Base-by-base conservation (phyloP, 225 moss, liverwort and hornwort species). In the Physcomitrellopsis africana region DNA sequence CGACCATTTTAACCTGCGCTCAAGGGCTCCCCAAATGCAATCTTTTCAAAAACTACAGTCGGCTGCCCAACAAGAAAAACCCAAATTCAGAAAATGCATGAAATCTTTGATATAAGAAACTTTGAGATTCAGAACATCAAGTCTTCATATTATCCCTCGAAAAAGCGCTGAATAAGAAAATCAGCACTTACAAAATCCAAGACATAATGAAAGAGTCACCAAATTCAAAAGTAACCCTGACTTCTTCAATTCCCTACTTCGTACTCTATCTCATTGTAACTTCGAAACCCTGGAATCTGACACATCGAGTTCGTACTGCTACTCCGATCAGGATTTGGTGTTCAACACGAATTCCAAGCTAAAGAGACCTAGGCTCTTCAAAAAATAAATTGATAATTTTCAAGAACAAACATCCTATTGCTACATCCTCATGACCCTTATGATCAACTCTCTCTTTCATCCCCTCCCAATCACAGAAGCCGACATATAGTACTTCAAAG, bases 1-100 rank as follows among this genome's bases (percentile, higher is more conserved):
- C 73, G 51, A 81, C 88, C 88, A 88, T 88, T 69, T 75, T 85
- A 46, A 18, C 55, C 19, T 17, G 22, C 72, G 57, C 52, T 72
- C 23, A 72, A 68, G 61, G 62, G 78, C 68, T 70, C 45, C 62
- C 51, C 32, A 37, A 57, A 11, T 0, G 73, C 19, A 24, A 68
- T 2, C 32, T 37, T 37, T 37, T 37, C 32, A 37, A 37, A 37
- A 37, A 37, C 32, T 37, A 7, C 1, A 37, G 32, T 37, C 4
- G 5, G 44, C 84, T 81, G 84, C 45, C n/a, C 15, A 37, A 63
- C 49, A 12, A 72, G 9, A 19, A 64, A 20, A 64, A 49, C 61
- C 26, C 13, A 47, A 10, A 6, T 32, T 23, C 1, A 37, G 32
- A 37, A 37, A 37, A 2, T 32, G 52, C 29, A 15, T 16, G 67